Conservation (phyloP, 2,329 filamentous ascomycete species). For the Pseudogymnoascus sp. region DNA sequence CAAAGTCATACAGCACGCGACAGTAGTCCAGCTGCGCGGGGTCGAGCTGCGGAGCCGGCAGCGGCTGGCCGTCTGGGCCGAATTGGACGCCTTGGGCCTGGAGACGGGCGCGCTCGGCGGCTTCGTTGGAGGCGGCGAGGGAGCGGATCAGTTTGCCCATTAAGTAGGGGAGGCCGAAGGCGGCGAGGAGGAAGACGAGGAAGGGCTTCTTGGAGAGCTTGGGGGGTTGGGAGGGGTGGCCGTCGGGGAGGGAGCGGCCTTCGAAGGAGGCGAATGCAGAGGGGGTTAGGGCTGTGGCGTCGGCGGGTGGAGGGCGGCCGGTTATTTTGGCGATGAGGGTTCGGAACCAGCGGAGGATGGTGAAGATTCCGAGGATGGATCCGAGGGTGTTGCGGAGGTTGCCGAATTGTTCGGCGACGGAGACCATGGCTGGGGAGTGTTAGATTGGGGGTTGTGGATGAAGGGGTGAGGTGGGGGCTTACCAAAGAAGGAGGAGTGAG, state of each 20-base stretch:
- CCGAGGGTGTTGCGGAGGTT: constrained; percentile 89
- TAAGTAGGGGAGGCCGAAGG: constrained; percentile 90
- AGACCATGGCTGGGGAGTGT: constrained; percentile 71
- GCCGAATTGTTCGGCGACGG: constrained; percentile 93
- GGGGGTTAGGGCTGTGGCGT: constrained; percentile 78
- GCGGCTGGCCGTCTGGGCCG: constrained; percentile 38
- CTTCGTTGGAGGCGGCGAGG: constrained; percentile 75
- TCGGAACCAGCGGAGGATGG: constrained; percentile 87
- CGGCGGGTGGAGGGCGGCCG: constrained; percentile 79
- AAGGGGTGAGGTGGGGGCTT: constrained; percentile 32
- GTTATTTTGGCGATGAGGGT: constrained; percentile 88
- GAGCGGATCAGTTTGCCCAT: constrained; percentile 93
- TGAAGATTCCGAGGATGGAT: constrained; percentile 90
- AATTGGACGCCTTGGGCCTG: constrained; percentile 43
- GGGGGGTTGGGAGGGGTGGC: constrained; percentile 43
- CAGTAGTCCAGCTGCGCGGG: constrained; percentile 94
- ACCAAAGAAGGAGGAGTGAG: constrained; percentile 98
- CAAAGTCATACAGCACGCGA: constrained; percentile 88
- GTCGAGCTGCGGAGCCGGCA: constrained; percentile 53
- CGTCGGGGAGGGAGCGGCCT: constrained; percentile 54
- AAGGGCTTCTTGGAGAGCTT: constrained; percentile 90
- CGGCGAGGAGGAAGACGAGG: constrained; percentile 87
- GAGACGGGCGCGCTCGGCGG: constrained; percentile 60
- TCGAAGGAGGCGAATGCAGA: constrained; percentile 86
- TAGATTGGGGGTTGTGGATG: constrained; percentile 16